Evolutionary conservation across 495 filamentous ascomycete species (phyloP).

Genomic region (Letharia columbiana): DNA sequence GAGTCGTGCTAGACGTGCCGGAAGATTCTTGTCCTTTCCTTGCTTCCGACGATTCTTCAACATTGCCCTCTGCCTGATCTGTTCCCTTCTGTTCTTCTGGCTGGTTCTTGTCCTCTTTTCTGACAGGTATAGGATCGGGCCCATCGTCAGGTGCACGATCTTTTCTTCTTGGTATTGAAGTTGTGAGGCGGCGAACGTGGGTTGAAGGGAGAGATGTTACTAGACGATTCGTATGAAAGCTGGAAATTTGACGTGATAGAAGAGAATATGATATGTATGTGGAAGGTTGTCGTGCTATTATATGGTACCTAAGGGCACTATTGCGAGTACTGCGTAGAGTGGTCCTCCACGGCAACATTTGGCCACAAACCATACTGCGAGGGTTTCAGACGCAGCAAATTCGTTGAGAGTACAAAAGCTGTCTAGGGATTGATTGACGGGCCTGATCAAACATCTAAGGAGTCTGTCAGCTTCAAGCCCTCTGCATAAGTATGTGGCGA

Average conservation of each 20-base stretch:
- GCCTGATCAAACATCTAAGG: not conserved
- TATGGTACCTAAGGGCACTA: not conserved
- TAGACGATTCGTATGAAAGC: slow-evolving; percentile 30
- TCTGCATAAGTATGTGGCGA: not conserved
- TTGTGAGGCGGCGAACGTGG: slow-evolving; percentile 18
- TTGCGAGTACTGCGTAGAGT: slow-evolving; percentile 34
- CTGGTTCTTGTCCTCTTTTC: slow-evolving; percentile 30
- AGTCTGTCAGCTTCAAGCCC: not conserved
- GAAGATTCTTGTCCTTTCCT: slow-evolving; percentile 33
- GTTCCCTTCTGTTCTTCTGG: slow-evolving; percentile 30
- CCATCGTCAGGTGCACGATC: slow-evolving; percentile 24
- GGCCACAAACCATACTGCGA: slow-evolving; percentile 45
- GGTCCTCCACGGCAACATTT: slow-evolving; percentile 49
- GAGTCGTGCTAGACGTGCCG: slow-evolving; percentile 14
- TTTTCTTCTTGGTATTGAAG: slow-evolving; percentile 23
- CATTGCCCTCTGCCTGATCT: slow-evolving; percentile 31
- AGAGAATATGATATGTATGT: not conserved
- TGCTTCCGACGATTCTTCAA: slow-evolving; percentile 31
- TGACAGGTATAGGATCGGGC: slow-evolving; percentile 36
- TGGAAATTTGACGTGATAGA: not conserved
- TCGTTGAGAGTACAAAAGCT: not conserved
- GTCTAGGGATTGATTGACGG: not conserved
- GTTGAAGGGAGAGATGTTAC: slow-evolving; percentile 27
- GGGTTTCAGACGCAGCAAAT: not conserved
- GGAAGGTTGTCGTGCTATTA: not conserved